Conservation (phyloP, 805 yeast species). For the Tetrapisispora arboricola region DNA sequence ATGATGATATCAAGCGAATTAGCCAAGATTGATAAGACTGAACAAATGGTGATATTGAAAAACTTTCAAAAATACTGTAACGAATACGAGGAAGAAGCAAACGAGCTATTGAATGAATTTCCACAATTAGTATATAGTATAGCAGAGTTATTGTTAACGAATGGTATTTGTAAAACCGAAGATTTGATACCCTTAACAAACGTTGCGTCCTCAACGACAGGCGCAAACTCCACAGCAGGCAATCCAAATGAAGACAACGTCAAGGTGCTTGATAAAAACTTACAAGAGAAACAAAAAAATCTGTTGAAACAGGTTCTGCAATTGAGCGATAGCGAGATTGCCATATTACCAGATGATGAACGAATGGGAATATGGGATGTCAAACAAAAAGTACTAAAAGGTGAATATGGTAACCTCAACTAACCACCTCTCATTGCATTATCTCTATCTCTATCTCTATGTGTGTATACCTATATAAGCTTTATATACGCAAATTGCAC, state of each 20-base stretch:
- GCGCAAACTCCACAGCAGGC: too few relatives aligned
- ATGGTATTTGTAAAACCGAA: conserved; percentile 26
- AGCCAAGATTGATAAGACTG: conserved; percentile 15
- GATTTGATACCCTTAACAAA: conserved; percentile 28
- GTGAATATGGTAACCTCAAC: conserved; percentile 23
- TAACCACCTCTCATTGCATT: not conserved
- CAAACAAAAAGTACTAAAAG: conserved; percentile 28
- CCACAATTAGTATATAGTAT: conserved; percentile 81
- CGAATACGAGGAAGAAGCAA: conserved; percentile 48
- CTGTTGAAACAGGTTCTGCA: conserved; percentile 43
- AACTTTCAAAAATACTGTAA: conserved; percentile 43
- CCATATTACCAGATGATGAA: conserved; percentile 42
- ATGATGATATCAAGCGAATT: conserved; percentile 29
- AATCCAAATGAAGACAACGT: not conserved
- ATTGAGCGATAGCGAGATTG: conserved; percentile 42
- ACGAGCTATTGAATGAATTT: conserved; percentile 47
- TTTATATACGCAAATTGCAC: too few relatives aligned
- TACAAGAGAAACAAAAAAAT: conserved; percentile 29
- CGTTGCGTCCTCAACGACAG: too few relatives aligned
- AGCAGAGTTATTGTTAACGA: conserved; percentile 55
- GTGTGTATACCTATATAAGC: too few relatives aligned
- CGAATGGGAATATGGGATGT: conserved; percentile 30
- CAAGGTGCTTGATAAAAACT: conserved; percentile 12
- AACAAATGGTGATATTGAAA: conserved; percentile 20
- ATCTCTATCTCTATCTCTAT: too few relatives aligned